These are phyloP conservation scores for Helianthus tuberosus DNA, from an alignment of 129 eudicot genomes.

Conservation along the genomic window DNA sequence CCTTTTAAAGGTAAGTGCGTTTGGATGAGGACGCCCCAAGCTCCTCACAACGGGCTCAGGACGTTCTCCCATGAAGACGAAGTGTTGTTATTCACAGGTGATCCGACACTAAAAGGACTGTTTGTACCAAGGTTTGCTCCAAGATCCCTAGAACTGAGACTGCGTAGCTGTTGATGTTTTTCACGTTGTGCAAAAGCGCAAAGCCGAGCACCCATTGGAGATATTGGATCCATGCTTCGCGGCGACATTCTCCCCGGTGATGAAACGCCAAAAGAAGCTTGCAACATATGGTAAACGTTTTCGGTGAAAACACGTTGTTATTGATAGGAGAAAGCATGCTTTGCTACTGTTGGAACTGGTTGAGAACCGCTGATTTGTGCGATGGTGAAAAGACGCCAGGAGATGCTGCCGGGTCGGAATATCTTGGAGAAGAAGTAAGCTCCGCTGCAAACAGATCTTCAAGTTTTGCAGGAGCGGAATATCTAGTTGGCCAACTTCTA, in stretches of 20 bases:
- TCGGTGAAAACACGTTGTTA: constrained; percentile 70
- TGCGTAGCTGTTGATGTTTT: constrained; percentile 66
- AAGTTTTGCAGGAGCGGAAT: constrained; percentile 73
- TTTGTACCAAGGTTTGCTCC: constrained; percentile 48
- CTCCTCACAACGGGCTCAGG: no score
- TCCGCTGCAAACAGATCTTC: constrained; percentile 83
- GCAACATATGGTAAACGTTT: constrained; percentile 66
- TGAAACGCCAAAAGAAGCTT: constrained; percentile 65
- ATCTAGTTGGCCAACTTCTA: not conserved
- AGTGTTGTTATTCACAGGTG: constrained; percentile 39
- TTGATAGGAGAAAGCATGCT: constrained; percentile 83
- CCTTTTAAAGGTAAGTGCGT: no score
- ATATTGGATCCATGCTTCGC: constrained; percentile 66
- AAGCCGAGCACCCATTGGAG: constrained; percentile 68
- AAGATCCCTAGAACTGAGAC: constrained; percentile 76
- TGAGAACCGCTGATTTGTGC: constrained; percentile 74
- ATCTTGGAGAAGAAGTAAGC: constrained; percentile 72
- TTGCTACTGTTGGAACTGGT: constrained; percentile 90
- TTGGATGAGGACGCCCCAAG: no score
- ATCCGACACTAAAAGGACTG: constrained; percentile 48
- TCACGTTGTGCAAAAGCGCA: constrained; percentile 68
- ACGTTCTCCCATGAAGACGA: constrained; percentile 47
- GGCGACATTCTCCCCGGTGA: constrained; percentile 85
- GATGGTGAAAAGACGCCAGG: constrained; percentile 75
- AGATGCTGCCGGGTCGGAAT: constrained; percentile 59